Percentiles rank a stretch among this genome's conserved stretches.
Conservation (phyloP, 257 asterid species). For the Ligustrum vulgare region DNA sequence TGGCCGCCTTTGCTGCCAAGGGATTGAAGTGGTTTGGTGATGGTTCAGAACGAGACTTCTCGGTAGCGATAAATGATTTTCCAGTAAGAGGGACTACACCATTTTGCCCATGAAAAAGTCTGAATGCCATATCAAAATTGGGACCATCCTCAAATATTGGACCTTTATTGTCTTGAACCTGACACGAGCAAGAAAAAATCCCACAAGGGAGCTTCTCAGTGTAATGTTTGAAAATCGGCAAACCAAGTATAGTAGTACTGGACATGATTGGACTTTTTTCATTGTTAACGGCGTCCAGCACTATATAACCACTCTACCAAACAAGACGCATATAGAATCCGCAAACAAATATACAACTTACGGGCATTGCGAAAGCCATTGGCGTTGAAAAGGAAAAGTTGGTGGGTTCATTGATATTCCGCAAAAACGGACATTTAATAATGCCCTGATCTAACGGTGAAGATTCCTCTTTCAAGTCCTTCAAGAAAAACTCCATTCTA, state of each 20-base stretch:
- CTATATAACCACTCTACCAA: neutral
- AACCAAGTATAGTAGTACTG: neutral
- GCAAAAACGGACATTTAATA: constrained; percentile 83
- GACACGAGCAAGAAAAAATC: constrained; percentile 24
- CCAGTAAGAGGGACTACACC: constrained; percentile 90
- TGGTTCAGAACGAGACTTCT: constrained; percentile 46
- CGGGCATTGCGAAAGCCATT: constrained; percentile 60
- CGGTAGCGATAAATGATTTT: constrained; percentile 42
- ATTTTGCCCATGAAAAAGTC: constrained; percentile 91
- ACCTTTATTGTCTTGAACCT: constrained; percentile 68
- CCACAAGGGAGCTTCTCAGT: constrained; percentile 8
- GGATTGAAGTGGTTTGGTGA: constrained; percentile 73
- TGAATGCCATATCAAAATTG: constrained; percentile 85
- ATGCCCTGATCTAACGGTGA: constrained; percentile 55
- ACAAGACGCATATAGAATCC: neutral
- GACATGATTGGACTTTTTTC: neutral
- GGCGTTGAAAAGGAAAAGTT: constrained; percentile 74
- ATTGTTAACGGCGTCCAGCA: neutral
- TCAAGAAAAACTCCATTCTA: constrained; percentile 68
- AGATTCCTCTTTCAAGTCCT: constrained; percentile 57
- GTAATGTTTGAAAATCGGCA: neutral
- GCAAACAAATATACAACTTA: constrained; percentile 33
- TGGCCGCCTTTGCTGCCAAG: constrained; percentile 88
- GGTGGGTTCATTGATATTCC: constrained; percentile 88
- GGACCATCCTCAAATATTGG: constrained; percentile 98